Percentiles rank a stretch among this genome's conserved stretches.
Conservation (phyloP, 2,329 filamentous ascomycete species). For the Myrmaecium sp. region DNA sequence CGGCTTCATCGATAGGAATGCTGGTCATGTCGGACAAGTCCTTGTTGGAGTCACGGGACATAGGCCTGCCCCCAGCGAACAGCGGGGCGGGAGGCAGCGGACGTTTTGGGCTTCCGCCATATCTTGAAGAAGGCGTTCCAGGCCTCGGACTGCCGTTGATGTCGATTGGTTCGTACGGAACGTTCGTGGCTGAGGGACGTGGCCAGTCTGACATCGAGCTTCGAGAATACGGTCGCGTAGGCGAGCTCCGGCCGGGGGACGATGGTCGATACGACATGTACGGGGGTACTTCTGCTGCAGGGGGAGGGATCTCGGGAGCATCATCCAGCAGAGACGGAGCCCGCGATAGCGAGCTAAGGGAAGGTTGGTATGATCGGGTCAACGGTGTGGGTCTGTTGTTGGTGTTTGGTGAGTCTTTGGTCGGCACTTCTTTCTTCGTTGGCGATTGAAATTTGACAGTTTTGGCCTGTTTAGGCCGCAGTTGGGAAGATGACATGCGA, state of each 20-base stretch:
- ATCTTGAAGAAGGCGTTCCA: constrained; percentile 76
- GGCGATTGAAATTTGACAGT: constrained; percentile 13
- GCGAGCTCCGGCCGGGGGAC: constrained; percentile 32
- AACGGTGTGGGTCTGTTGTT: constrained; percentile 24
- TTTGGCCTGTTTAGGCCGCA: constrained; percentile 9
- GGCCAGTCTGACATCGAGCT: constrained; percentile 43
- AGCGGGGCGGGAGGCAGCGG: constrained; percentile 79
- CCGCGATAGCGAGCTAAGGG: constrained; percentile 26
- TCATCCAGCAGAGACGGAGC: constrained; percentile 33
- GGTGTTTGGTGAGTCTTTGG: constrained; percentile 14
- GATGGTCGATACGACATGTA: constrained; percentile 42
- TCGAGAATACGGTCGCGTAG: constrained; percentile 34
- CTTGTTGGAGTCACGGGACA: constrained; percentile 24
- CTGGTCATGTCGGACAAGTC: constrained; percentile 44
- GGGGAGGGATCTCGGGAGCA: constrained; percentile 35
- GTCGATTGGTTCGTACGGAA: constrained; percentile 72
- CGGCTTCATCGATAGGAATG: constrained; percentile 49
- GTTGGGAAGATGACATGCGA: constrained; percentile 5
- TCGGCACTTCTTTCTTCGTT: constrained; percentile 4
- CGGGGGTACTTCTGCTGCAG: constrained; percentile 42
- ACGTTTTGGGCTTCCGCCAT: constrained; percentile 72
- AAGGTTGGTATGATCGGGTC: constrained; percentile 32
- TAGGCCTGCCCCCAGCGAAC: constrained; percentile 43
- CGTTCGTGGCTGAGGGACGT: constrained; percentile 51
- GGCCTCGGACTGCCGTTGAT: constrained; percentile 80